Evolutionary conservation across 2,329 filamentous ascomycete species (phyloP).

Genomic region (Pestalotiopsis sp.): DNA sequence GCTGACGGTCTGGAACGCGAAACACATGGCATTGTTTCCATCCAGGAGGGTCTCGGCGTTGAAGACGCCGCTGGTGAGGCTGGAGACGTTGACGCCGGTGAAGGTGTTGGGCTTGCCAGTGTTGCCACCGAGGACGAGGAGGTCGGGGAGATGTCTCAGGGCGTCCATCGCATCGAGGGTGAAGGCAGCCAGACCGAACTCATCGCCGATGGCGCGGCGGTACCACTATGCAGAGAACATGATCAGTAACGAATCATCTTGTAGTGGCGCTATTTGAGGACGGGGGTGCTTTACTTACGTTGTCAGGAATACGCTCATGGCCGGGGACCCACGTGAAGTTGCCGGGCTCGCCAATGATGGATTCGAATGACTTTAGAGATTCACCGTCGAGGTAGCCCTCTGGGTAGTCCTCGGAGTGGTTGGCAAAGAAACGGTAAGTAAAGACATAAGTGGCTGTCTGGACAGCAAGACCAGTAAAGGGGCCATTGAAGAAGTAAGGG

Average conservation of each 20-base stretch:
- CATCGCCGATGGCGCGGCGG: background rate
- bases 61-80: slow-evolving; percentile 30
- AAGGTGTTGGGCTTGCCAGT: slow-evolving; percentile 28
- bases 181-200: background rate
- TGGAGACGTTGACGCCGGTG: slow-evolving; percentile 21
- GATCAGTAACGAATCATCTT: background rate
- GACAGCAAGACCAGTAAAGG: slow-evolving; percentile 47
- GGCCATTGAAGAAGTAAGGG: slow-evolving; percentile 54
- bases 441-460: slow-evolving; percentile 53
- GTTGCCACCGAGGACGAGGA: slow-evolving; percentile 28
- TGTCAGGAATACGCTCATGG: slow-evolving; percentile 40
- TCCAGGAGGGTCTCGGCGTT: slow-evolving; percentile 22
- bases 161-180: slow-evolving; percentile 1
- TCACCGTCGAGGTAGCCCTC: background rate
- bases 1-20: slow-evolving; percentile 4
- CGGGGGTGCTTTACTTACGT: slow-evolving; percentile 18
- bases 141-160: slow-evolving; percentile 21
- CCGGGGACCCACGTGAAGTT: background rate
- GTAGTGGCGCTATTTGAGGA: slow-evolving; percentile 15
- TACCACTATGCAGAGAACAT: background rate
- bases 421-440: slow-evolving; percentile 39
- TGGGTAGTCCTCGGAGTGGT: slow-evolving; percentile 33
- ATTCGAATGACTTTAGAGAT: background rate
- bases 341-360: background rate
- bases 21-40: slow-evolving; percentile 38